These are phyloP conservation scores for Protea cynaroides DNA, from an alignment of 164 flowering plant species.

Conservation along the genomic window DNA sequence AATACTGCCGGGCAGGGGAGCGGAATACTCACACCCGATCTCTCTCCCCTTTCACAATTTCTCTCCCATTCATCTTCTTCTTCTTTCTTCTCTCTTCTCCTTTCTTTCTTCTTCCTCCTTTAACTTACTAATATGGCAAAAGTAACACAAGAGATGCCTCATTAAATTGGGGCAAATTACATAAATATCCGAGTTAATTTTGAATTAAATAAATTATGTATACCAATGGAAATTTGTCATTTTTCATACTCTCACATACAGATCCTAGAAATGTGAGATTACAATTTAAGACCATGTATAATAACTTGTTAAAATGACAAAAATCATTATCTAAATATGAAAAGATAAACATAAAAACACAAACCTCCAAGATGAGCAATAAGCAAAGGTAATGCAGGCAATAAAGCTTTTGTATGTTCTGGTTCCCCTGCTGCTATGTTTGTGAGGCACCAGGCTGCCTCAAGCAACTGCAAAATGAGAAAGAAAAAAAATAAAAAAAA, in stretches of 20 bases:
- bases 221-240: neutral
- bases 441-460: constrained; percentile 98
- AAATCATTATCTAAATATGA: neutral
- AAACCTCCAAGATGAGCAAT: constrained; percentile 96
- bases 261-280: neutral
- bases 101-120: too few species aligned
- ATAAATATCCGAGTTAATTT: too few species aligned
- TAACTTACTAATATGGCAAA: too few species aligned
- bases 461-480: constrained; percentile 63
- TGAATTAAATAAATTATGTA: too few species aligned
- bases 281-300: neutral
- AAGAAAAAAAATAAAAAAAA: neutral
- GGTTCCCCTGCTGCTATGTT: constrained; percentile 95
- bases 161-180: too few species aligned
- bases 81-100: too few species aligned
- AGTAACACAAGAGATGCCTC: too few species aligned
- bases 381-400: constrained; percentile 91
- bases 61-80: too few species aligned
- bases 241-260: neutral
- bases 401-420: constrained; percentile 82
- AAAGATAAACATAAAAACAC: constrained; percentile 8
- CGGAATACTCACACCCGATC: too few species aligned
- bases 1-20: too few species aligned
- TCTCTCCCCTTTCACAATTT: too few species aligned
- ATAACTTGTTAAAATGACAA: neutral